phyloP scores from a whole-genome alignment of 176 grass and related monocot species.

The Carex parvula region DNA sequence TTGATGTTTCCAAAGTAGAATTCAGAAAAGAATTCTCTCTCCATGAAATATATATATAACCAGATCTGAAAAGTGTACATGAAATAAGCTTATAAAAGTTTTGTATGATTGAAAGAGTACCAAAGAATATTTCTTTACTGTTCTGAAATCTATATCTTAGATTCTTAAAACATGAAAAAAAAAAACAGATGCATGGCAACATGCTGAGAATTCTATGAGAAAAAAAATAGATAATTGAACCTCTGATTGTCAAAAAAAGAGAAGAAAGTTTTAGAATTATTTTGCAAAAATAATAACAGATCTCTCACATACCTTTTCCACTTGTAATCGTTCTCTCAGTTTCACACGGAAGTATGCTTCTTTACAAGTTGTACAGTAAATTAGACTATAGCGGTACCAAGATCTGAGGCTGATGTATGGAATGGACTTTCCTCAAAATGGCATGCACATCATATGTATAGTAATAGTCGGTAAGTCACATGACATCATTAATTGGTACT shows the following conservation, averaged over 20 bases:
- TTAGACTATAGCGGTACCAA: background rate
- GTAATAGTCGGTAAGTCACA: background rate
- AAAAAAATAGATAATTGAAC: background rate
- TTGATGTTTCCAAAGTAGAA: conserved; percentile 20
- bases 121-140: background rate
- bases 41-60: conserved; percentile 7
- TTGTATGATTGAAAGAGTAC: background rate
- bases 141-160: background rate
- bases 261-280: background rate
- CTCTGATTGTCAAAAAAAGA: background rate
- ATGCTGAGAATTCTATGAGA: background rate
- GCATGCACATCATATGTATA: background rate
- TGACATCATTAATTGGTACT: conserved; percentile 12
- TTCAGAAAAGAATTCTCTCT: conserved; percentile 20
- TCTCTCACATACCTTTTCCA: background rate
- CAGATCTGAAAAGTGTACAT: conserved; percentile 2
- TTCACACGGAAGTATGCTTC: background rate
- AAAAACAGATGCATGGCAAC: background rate
- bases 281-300: background rate
- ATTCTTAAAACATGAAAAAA: too few relatives aligned
- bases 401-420: background rate
- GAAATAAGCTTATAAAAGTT: background rate
- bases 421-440: conserved; percentile 4
- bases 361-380: background rate
- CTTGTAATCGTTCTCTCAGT: background rate